Percentiles rank a stretch among this genome's conserved stretches.
Evolutionary conservation across 164 flowering plant genomes (phyloP).

Genomic region (Piper betle): DNA sequence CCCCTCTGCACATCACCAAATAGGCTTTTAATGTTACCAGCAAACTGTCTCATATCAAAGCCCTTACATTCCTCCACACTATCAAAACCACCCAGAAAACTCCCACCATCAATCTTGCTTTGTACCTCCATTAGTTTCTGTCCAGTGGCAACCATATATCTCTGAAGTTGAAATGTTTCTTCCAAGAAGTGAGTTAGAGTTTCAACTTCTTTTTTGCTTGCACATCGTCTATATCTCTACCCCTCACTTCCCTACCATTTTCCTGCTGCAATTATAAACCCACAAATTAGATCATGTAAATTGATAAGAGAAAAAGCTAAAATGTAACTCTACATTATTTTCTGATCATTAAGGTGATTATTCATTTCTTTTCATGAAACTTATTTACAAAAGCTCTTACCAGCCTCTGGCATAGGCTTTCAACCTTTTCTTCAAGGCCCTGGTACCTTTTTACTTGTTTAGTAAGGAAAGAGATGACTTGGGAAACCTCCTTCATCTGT

Average conservation of each 20-base stretch:
- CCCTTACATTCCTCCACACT: conserved; percentile 25
- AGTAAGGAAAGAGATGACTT: conserved; percentile 42
- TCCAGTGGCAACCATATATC: conserved; percentile 85
- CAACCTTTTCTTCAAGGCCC: conserved; percentile 64
- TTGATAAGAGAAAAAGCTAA: neutral
- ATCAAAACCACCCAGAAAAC: conserved; percentile 19
- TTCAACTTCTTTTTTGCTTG: conserved; percentile 39
- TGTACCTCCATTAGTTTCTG: conserved; percentile 74
- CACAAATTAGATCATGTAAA: neutral
- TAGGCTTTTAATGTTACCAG: conserved; percentile 40
- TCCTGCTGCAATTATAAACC: conserved; percentile 25
- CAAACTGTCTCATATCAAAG: conserved; percentile 52
- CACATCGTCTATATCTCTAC: conserved; percentile 12
- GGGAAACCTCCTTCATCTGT: conserved; percentile 24
- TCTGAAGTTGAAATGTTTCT: conserved; percentile 85
- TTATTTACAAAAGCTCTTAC: conserved; percentile 27
- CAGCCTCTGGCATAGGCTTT: conserved; percentile 70
- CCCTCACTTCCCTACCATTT: conserved; percentile 17
- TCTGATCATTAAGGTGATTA: neutral
- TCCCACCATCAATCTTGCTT: conserved; percentile 41
- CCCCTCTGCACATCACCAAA: conserved; percentile 80
- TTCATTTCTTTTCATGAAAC: neutral
- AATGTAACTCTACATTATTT: too few relatives aligned
- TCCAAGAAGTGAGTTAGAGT: conserved; percentile 53
- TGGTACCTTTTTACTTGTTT: conserved; percentile 74